Conservation (phyloP, 352 stramenopile genomes). For the Elongisporangium anandrum region DNA sequence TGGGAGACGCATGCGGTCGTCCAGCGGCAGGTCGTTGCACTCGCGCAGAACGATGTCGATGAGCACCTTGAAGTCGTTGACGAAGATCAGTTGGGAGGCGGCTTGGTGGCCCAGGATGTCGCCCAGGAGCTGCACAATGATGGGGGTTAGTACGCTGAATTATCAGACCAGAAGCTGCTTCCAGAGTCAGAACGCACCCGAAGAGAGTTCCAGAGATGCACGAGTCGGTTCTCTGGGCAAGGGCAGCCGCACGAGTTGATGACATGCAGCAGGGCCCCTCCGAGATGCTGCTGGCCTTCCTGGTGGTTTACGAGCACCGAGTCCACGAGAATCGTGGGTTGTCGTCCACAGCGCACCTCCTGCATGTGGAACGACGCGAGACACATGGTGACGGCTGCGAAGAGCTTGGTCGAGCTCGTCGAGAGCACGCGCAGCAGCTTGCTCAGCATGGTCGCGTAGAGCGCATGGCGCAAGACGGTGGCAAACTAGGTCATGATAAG, state of each 20-base stretch:
- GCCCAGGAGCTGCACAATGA: slow-evolving; percentile 33
- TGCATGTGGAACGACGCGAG: slow-evolving; percentile 53
- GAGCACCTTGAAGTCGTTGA: slow-evolving; percentile 76
- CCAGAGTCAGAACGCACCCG: slow-evolving; percentile 24
- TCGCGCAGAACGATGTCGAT: slow-evolving; percentile 67
- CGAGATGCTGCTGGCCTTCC: slow-evolving; percentile 56
- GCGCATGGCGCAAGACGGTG: slow-evolving; percentile 34
- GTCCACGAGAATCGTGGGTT: slow-evolving; percentile 33
- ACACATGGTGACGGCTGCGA: slow-evolving; percentile 54
- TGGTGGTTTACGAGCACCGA: slow-evolving; percentile 40
- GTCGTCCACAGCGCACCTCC: slow-evolving; percentile 23
- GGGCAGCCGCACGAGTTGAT: slow-evolving; percentile 81
- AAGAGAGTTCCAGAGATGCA: slow-evolving; percentile 47
- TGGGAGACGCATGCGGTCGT: slow-evolving; percentile 32
- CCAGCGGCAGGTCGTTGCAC: slow-evolving; percentile 47
- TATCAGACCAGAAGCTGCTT: background rate
- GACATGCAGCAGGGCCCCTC: slow-evolving; percentile 65
- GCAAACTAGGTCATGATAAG: slow-evolving; percentile 17
- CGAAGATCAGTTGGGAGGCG: slow-evolving; percentile 45
- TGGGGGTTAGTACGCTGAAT: background rate
- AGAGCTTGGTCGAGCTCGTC: slow-evolving; percentile 55
- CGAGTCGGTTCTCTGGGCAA: slow-evolving; percentile 26
- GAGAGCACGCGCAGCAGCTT: slow-evolving; percentile 60
- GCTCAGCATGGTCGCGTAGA: slow-evolving; percentile 57
- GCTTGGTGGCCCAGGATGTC: slow-evolving; percentile 46